Evolutionary conservation across 176 grass and related monocot genomes (phyloP).

Genomic region (Zoysia japonica): DNA sequence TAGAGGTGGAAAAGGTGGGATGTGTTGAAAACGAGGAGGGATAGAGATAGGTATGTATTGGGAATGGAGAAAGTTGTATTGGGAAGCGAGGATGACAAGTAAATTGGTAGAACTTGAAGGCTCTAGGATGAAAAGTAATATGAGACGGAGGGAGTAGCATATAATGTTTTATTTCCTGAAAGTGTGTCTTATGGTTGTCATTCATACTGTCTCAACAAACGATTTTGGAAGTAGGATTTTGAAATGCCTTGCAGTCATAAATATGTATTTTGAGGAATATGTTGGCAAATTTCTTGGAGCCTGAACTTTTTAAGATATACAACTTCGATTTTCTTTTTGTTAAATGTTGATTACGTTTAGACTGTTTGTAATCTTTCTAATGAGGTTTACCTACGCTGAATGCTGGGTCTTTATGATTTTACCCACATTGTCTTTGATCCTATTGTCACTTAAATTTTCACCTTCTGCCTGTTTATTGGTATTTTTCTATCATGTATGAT

Average conservation of each 20-base stretch:
- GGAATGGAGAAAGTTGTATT: too few species aligned
- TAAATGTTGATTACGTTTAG: constrained; percentile 13
- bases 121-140: too few species aligned
- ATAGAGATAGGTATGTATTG: too few species aligned
- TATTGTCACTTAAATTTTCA: constrained; percentile 9
- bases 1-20: too few species aligned
- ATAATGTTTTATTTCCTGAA: background rate
- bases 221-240: constrained; percentile 3
- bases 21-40: too few species aligned
- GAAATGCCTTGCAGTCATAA: constrained; percentile 10
- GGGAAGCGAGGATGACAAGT: too few species aligned
- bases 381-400: constrained; percentile 14
- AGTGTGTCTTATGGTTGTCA: background rate
- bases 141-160: too few species aligned
- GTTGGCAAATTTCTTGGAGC: background rate
- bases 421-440: background rate
- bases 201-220: constrained; percentile 1
- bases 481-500: constrained; percentile 24
- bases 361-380: constrained; percentile 1
- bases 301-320: background rate
- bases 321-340: background rate
- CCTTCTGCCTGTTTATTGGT: constrained; percentile 21
- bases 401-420: background rate
- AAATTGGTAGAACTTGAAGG: too few species aligned
- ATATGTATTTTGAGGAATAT: background rate